These are phyloP conservation scores for Cytospora schulzeri DNA, from an alignment of 2,329 filamentous ascomycete species.

Conservation along the genomic window DNA sequence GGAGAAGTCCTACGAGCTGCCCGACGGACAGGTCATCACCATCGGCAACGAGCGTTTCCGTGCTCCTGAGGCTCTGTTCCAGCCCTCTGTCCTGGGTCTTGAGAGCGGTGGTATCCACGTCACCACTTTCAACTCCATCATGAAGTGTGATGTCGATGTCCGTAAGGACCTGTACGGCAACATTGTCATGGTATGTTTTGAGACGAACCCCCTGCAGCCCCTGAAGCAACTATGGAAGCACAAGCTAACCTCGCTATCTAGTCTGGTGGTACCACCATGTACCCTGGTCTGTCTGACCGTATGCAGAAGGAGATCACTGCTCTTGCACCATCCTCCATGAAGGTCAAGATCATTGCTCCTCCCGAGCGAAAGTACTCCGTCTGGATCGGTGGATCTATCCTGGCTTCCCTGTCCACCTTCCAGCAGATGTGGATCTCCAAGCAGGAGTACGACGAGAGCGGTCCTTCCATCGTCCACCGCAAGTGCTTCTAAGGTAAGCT, in stretches of 20 bases:
- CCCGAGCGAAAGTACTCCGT: constrained; percentile 99
- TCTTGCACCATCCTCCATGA: constrained; percentile 99
- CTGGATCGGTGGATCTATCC: constrained; percentile 99
- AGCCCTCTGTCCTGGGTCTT: constrained; percentile 96
- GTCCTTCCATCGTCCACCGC: constrained; percentile 98
- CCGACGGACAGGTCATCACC: constrained; percentile 98
- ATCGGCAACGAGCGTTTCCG: constrained; percentile 99
- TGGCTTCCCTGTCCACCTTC: constrained; percentile 99
- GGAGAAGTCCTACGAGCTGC: constrained; percentile 99
- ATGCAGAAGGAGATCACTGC: constrained; percentile 99
- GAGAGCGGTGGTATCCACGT: constrained; percentile 99
- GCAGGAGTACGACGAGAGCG: constrained; percentile 99
- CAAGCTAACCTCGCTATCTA: constrained; percentile 47
- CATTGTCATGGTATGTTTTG: constrained; percentile 95
- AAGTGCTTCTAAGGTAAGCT: constrained; percentile 97
- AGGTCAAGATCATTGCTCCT: constrained; percentile 99
- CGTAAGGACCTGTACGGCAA: constrained; percentile 99
- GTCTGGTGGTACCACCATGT: constrained; percentile 99
- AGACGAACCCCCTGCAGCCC: background rate
- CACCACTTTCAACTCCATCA: constrained; percentile 99
- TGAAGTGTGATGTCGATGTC: constrained; percentile 99
- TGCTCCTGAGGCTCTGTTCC: constrained; percentile 98
- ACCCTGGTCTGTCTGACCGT: constrained; percentile 99
- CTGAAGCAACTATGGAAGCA: background rate
- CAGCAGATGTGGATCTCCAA: constrained; percentile 99